phyloP scores from a whole-genome alignment of 805 yeast species.

The Kodamaea hsintzibuensis region DNA sequence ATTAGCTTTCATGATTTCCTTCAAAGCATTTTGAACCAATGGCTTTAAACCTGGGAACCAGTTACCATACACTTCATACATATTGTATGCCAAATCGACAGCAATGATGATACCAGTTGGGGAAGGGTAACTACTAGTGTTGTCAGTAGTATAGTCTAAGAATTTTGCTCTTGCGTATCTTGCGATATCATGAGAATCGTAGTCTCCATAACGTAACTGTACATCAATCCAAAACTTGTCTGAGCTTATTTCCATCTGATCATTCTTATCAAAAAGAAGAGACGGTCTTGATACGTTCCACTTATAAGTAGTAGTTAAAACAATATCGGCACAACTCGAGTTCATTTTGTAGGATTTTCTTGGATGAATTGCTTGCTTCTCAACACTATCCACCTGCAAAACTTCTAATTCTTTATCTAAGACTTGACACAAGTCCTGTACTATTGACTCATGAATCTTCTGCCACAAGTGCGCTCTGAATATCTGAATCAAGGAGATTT shows the following conservation, averaged over 20 bases:
- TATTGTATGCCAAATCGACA: slow-evolving; percentile 90
- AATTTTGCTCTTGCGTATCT: slow-evolving; percentile 91
- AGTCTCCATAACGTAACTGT: slow-evolving; percentile 94
- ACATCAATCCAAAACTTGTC: slow-evolving; percentile 93
- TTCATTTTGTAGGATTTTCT: slow-evolving; percentile 97
- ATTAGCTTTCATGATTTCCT: slow-evolving; percentile 89
- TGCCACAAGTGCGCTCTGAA: slow-evolving; percentile 99
- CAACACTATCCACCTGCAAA: slow-evolving; percentile 79
- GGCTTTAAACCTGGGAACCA: slow-evolving; percentile 97
- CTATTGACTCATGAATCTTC: slow-evolving; percentile 94
- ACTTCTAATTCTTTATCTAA: slow-evolving; percentile 84
- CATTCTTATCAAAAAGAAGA: slow-evolving; percentile 68
- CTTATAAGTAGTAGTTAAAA: slow-evolving; percentile 67
- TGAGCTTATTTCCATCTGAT: slow-evolving; percentile 55
- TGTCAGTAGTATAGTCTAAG: slow-evolving; percentile 89
- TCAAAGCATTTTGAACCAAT: slow-evolving; percentile 86
- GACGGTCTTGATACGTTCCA: slow-evolving; percentile 90
- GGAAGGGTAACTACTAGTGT: slow-evolving; percentile 81
- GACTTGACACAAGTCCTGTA: slow-evolving; percentile 90
- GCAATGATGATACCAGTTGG: slow-evolving; percentile 92
- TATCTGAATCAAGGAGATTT: slow-evolving; percentile 91
- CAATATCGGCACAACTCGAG: slow-evolving; percentile 90
- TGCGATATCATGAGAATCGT: slow-evolving; percentile 95
- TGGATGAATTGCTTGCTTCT: slow-evolving; percentile 93
- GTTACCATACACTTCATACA: slow-evolving; percentile 94